phyloP scores from a whole-genome alignment of 2,329 filamentous ascomycete genomes.

The Microascus cirrosus region DNA sequence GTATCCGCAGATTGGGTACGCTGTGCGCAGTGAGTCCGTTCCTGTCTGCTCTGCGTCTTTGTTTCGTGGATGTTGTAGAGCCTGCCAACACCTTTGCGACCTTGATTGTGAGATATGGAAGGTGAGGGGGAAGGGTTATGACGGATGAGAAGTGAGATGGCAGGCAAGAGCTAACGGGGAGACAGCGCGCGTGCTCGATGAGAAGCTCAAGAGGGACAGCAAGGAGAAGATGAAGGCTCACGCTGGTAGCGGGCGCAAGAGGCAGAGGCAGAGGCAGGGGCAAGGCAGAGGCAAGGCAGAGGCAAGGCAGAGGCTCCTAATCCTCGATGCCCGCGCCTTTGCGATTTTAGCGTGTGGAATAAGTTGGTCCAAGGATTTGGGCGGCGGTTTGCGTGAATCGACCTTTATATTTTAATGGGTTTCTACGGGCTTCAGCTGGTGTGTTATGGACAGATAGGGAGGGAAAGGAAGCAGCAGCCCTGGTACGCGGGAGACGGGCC shows the following conservation, averaged over 20 bases:
- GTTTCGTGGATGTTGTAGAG: too few relatives aligned
- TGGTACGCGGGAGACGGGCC: too few relatives aligned
- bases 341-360: too few relatives aligned
- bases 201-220: constrained; percentile 54
- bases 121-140: background rate
- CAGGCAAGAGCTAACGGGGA: constrained; percentile 9
- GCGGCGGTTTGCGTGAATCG: too few relatives aligned
- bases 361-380: too few relatives aligned
- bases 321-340: too few relatives aligned
- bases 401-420: too few relatives aligned
- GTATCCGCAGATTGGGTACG: constrained; percentile 85
- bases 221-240: constrained; percentile 46
- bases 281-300: background rate
- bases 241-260: constrained; percentile 41
- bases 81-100: too few relatives aligned
- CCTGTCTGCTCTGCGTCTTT: too few relatives aligned
- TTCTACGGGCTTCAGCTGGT: too few relatives aligned
- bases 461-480: too few relatives aligned
- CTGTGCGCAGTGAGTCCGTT: constrained; percentile 61
- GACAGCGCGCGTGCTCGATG: constrained; percentile 52
- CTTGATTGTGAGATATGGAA: background rate
- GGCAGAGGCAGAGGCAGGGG: constrained; percentile 18
- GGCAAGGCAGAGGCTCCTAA: background rate
- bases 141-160: constrained; percentile 9
- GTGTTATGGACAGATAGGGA: too few relatives aligned